Evolutionary conservation across 2,329 filamentous ascomycete genomes (phyloP), one percentile per base, ranked within the genome.

Genomic region (Phyllosticta capitalensis): DNA sequence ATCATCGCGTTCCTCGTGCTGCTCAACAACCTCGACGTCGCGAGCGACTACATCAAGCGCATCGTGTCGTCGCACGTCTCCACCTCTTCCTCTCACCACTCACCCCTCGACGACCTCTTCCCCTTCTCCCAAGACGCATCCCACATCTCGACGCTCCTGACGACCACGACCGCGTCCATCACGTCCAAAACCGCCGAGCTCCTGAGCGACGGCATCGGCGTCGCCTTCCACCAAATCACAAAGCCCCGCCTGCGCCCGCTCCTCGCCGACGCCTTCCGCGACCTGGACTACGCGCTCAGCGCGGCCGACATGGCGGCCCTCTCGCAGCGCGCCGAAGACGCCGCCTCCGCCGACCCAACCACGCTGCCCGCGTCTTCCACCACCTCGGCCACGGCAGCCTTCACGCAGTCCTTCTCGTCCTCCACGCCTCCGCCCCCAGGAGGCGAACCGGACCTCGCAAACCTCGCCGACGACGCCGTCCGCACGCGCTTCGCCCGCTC

Each of bases 21-120:
- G 53, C 90, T 96, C 73, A 99, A 99, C 79, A 96, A 92, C 70
- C 84, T 99, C 24, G 92, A 99, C 70, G 83, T 96, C 62, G 87
- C 91, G 9, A 90, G 90, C 63, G 90, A 96, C 69, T 99, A 99
- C 73, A 83, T 96, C 55, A 83, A 84, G 17, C 88, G 92, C 58
- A 96, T 99, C 65, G 86, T 97, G 52, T 81, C 82, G 30, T 81
- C 84, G 33, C 84, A 87, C 54, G 77, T 92, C 24, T 78, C 72
- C 19, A 53, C 52, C 2, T 22, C 21, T 6, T 22, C 49, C 6
- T 9, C 49, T 3, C 26, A 60, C 12, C 56, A 69, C 24, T 49
- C 62, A n/a, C 56, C 80, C 82, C 54, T 77, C 21, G 64, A 70
- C 38, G 81, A 87, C 54, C 80, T 87, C 1, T 97, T 96, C 72